Conservation (phyloP, 129 eudicot genomes). For the Oenanthe sinensis region DNA sequence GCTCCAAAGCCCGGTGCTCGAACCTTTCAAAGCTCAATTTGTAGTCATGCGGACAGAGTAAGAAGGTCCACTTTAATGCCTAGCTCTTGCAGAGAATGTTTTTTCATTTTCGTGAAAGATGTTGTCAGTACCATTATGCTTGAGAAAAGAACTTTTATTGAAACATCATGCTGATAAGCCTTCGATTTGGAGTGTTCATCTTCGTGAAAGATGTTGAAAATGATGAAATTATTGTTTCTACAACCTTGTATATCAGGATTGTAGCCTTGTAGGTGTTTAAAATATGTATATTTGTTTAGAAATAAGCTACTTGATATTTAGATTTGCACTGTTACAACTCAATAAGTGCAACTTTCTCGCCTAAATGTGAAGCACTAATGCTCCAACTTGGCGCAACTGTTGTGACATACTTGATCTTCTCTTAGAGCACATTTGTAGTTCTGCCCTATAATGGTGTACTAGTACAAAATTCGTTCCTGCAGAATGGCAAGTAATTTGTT, state of each 20-base stretch:
- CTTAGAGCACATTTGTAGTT: background rate
- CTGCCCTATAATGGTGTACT: background rate
- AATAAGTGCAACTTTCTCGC: background rate
- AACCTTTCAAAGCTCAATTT: slow-evolving; percentile 28
- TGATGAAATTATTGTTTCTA: background rate
- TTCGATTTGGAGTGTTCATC: background rate
- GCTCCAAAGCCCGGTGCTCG: slow-evolving; percentile 31
- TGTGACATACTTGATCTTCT: background rate
- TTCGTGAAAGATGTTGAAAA: background rate
- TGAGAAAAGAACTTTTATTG: slow-evolving; percentile 19
- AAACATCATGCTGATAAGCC: background rate
- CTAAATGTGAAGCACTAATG: background rate
- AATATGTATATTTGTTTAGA: background rate
- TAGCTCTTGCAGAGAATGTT: slow-evolving; percentile 72
- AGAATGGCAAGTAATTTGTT: background rate
- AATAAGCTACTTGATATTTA: background rate
- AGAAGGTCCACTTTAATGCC: slow-evolving; percentile 59
- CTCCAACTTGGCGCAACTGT: background rate
- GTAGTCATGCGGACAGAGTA: slow-evolving; percentile 33
- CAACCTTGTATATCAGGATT: background rate
- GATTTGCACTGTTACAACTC: background rate
- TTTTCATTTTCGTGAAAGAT: slow-evolving; percentile 60
- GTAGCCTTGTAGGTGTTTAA: background rate
- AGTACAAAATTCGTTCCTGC: background rate
- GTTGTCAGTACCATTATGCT: slow-evolving; percentile 42